These are phyloP conservation scores for Citropsis articulata DNA, from an alignment of 345 rosid species.

Conservation along the genomic window DNA sequence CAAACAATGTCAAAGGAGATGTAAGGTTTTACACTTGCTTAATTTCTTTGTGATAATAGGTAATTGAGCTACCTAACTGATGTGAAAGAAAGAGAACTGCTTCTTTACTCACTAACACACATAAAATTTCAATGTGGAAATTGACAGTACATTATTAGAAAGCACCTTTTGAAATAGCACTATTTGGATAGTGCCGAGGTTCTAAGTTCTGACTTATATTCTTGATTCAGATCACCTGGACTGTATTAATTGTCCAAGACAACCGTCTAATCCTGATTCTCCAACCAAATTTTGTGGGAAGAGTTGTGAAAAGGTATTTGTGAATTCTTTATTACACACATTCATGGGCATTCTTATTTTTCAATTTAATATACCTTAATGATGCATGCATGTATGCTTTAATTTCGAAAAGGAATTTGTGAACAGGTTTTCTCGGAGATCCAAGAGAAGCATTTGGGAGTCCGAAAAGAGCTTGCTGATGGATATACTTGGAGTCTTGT, in stretches of 20 bases:
- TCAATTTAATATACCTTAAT: too few relatives aligned
- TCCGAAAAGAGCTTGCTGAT: not conserved
- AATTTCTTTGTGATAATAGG: not conserved
- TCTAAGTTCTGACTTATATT: not conserved
- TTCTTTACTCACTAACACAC: too few relatives aligned
- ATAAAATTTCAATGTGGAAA: too few relatives aligned
- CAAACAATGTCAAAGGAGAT: constrained; percentile 18
- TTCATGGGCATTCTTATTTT: not conserved
- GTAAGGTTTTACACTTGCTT: too few relatives aligned
- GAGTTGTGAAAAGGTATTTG: constrained; percentile 20
- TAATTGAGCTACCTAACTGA: too few relatives aligned
- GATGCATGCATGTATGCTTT: not conserved
- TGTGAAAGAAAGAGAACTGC: too few relatives aligned
- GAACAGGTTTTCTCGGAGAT: constrained; percentile 6
- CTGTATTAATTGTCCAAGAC: not conserved
- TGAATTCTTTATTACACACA: not conserved
- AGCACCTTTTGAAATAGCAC: too few relatives aligned
- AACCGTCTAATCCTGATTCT: not conserved
- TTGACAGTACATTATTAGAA: too few relatives aligned
- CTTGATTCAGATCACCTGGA: constrained; percentile 7
- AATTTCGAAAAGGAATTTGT: not conserved
- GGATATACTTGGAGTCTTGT: constrained; percentile 16
- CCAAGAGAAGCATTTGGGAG: not conserved
- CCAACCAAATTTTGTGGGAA: constrained; percentile 12
- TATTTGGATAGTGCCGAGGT: not conserved